These are phyloP conservation scores for Chalciporus chontae DNA, from an alignment of 768 basidiomycete species.

Conservation along the genomic window DNA sequence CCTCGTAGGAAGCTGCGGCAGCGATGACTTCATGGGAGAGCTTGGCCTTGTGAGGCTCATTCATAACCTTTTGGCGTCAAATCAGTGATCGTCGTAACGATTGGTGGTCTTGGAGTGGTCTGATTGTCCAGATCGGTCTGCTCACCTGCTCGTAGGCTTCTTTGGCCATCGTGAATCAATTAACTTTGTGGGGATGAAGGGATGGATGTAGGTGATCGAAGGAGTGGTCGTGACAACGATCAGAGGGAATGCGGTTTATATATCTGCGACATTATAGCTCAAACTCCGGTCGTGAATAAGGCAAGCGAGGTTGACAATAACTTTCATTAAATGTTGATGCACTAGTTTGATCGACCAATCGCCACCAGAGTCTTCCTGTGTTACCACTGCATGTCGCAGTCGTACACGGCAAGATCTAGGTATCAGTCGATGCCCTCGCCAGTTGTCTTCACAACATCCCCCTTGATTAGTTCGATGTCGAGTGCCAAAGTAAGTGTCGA, in stretches of 20 bases:
- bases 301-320: neutral
- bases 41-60: constrained; percentile 51
- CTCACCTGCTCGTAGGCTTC: constrained; percentile 21
- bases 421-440: too few species aligned
- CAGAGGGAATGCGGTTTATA: constrained; percentile 10
- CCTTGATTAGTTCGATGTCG: too few species aligned
- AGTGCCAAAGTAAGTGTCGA: too few species aligned
- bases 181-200: neutral
- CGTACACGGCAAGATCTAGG: too few species aligned
- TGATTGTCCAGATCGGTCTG: neutral
- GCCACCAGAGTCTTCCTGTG: too few species aligned
- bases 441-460: too few species aligned
- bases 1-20: constrained; percentile 65
- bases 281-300: neutral
- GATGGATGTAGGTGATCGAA: neutral
- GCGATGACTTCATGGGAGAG: constrained; percentile 67
- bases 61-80: constrained; percentile 35
- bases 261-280: constrained; percentile 2
- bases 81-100: neutral
- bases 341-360: too few species aligned
- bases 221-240: constrained; percentile 8
- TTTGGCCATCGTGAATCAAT: constrained; percentile 10
- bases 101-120: too few species aligned
- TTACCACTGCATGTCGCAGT: too few species aligned
- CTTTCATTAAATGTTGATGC: too few species aligned